Evolutionary conservation across 2,329 filamentous ascomycete species (phyloP).

Genomic region (Sphaerulina vaccinii): DNA sequence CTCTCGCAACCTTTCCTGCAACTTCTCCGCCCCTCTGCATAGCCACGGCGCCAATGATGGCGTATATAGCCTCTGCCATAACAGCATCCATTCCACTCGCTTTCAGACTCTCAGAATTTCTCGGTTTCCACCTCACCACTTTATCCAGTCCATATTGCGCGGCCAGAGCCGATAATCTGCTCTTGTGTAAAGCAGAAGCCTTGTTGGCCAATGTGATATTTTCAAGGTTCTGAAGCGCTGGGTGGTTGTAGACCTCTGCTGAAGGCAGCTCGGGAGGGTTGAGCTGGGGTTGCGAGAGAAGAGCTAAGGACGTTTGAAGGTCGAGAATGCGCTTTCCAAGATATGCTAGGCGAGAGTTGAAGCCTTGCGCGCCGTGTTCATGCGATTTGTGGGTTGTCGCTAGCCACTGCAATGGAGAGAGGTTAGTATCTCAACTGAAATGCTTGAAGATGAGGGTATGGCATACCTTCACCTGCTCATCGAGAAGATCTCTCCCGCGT

Average conservation of each 20-base stretch:
- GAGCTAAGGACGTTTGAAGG: conserved; percentile 63
- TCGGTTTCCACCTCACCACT: conserved; percentile 86
- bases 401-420: conserved; percentile 62
- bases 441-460: neutral
- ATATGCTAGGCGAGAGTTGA: conserved; percentile 90
- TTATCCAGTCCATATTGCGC: conserved; percentile 66
- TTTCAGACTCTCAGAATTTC: conserved; percentile 67
- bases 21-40: conserved; percentile 80
- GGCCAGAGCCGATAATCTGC: conserved; percentile 67
- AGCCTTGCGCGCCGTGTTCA: conserved; percentile 88
- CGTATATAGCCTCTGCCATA: conserved; percentile 74
- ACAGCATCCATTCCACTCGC: conserved; percentile 73
- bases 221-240: conserved; percentile 68
- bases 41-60: conserved; percentile 85
- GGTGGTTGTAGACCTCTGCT: conserved; percentile 58
- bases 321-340: conserved; percentile 67
- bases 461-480: conserved; percentile 74
- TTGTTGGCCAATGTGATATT: conserved; percentile 66
- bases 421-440: neutral
- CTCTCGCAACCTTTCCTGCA: conserved; percentile 71
- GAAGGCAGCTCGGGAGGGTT: conserved; percentile 15
- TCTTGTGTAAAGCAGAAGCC: conserved; percentile 60
- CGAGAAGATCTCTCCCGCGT: conserved; percentile 68
- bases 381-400: conserved; percentile 98
- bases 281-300: conserved; percentile 50